Conservation (phyloP, 2,329 filamentous ascomycete genomes). For the Fusarium annulatum region DNA sequence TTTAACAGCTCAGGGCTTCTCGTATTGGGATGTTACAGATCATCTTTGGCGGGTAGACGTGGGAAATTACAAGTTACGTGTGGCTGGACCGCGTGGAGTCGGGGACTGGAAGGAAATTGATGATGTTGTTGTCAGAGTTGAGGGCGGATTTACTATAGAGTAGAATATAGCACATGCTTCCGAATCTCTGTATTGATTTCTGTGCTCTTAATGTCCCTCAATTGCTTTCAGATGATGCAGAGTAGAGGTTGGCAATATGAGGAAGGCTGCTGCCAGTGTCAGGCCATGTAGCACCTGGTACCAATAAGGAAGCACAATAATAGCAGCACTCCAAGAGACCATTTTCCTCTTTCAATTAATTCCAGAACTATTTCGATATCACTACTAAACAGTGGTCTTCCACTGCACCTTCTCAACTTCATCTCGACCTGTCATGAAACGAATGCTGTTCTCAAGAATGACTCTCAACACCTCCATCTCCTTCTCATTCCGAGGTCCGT, state of each 20-base stretch:
- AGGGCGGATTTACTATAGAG: rapidly evolving
- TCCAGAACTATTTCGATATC: rapidly evolving
- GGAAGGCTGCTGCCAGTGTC: too few relatives aligned
- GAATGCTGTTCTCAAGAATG: neutral
- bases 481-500: neutral
- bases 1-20: neutral
- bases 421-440: neutral
- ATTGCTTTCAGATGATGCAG: too few relatives aligned
- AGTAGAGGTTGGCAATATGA: too few relatives aligned
- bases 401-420: neutral
- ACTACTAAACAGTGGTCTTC: too few relatives aligned
- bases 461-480: neutral
- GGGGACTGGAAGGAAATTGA: neutral
- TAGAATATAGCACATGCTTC: too few relatives aligned
- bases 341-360: too few relatives aligned
- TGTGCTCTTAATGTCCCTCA: rapidly evolving
- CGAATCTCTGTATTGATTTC: too few relatives aligned
- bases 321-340: too few relatives aligned
- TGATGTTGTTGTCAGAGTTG: neutral
- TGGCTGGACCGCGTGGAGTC: neutral
- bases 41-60: neutral
- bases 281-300: too few relatives aligned
- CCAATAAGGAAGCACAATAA: too few relatives aligned
- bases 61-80: neutral
- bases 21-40: neutral